A percentile compares a stretch with the other conserved stretches of the same genome.
Evolutionary conservation across 805 yeast species (phyloP).

Genomic region (Kregervanrija fluxuum): DNA sequence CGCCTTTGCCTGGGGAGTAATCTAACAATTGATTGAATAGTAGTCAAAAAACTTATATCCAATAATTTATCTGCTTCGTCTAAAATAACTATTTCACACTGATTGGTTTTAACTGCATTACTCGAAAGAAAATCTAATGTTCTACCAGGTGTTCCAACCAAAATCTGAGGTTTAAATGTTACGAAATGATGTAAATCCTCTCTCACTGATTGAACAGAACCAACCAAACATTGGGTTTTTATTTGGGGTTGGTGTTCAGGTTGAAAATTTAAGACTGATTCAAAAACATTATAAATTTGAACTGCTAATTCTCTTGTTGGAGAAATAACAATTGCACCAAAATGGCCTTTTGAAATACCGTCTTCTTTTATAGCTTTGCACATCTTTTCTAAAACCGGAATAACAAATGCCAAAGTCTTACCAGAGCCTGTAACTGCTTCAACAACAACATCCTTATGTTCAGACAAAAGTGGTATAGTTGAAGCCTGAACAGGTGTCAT

Average conservation of each 20-base stretch:
- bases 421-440: slow-evolving; percentile 98
- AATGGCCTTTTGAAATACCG: slow-evolving; percentile 50
- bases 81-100: slow-evolving; percentile 67
- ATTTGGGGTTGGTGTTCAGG: slow-evolving; percentile 40
- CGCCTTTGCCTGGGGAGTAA: slow-evolving; percentile 84
- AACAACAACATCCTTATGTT: slow-evolving; percentile 90
- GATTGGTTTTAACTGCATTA: slow-evolving; percentile 46
- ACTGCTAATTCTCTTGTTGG: slow-evolving; percentile 61
- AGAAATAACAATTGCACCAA: slow-evolving; percentile 65
- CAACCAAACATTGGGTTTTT: slow-evolving; percentile 56
- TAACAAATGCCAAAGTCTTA: slow-evolving; percentile 84
- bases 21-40: slow-evolving; percentile 59
- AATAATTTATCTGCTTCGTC: slow-evolving; percentile 92
- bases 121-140: slow-evolving; percentile 64
- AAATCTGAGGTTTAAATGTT: slow-evolving; percentile 54
- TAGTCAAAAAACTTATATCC: slow-evolving; percentile 67
- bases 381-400: slow-evolving; percentile 74
- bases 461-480: slow-evolving; percentile 75
- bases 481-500: slow-evolving; percentile 99
- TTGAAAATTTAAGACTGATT: slow-evolving; percentile 47
- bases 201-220: slow-evolving; percentile 53
- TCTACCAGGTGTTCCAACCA: slow-evolving; percentile 93
- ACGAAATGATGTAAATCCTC: slow-evolving; percentile 63
- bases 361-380: slow-evolving; percentile 21
- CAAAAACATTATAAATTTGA: slow-evolving; percentile 65